Evolutionary conservation across 768 basidiomycete genomes (phyloP), one percentile per base, ranked within the genome.

Genomic region (Psilocybe sp.): DNA sequence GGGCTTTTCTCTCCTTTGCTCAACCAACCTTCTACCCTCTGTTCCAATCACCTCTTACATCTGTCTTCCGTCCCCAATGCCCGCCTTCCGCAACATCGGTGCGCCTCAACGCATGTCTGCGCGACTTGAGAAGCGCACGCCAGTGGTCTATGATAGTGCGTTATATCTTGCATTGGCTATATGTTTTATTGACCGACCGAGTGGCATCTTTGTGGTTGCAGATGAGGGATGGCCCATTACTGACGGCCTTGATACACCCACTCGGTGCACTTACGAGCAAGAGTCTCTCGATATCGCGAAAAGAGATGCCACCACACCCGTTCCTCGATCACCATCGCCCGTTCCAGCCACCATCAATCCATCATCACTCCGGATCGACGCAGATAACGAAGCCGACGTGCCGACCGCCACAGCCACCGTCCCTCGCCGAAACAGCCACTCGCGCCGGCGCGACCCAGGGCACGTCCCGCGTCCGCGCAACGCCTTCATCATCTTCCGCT

Each of bases 401-500:
- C 55, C 60, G 23, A 14, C 43, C 4, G 38, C 51, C 19, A 52
- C 54, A 9, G 51, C 50, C 9, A 31, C 19, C 18, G 33, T 40
- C 36, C 18, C 35, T 8, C 32, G 36, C 49, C 46, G 51, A 54
- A 47, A 55, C 44, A 46, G 32, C 44, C 53, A 60, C 55, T 33
- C 16, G 40, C 41, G 51, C 43, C 20, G 42, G 16, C 49, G 49
- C 12, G 57, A 54, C 9, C 47, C 57, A 32, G 48, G 54, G 11
- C 59, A 65, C 35, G 55, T 72, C 34, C 66, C 66, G 13, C 69
- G 72, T 4, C 72, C 70, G 2, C 64, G 66, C n/a, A 73, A 73
- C 49, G 64, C 69, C 13, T 73, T 73, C 52, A 69, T 73, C 46
- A 37, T 68, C 48, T 72, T 68, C 56, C 69, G 72, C 16, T 72